Evolutionary conservation across 1,139 yeast genomes (phyloP), one percentile per base, ranked within the genome.

Genomic region (Diutina catenulata): DNA sequence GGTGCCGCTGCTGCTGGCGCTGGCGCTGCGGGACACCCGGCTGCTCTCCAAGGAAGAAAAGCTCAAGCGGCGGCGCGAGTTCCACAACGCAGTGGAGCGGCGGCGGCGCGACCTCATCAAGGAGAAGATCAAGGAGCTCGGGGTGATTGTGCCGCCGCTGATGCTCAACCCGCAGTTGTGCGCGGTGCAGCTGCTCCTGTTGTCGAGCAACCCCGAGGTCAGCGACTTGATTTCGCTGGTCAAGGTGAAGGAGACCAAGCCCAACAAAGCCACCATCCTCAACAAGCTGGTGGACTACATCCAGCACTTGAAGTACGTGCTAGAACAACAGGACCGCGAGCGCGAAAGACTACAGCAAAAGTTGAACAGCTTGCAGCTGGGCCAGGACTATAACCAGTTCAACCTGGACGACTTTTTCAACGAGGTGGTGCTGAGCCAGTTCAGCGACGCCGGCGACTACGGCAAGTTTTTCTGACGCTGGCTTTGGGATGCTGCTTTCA

Each of bases 11-110:
- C 39, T 2, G 38, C 7, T 28, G 19, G 10, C 25, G 1, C 11
- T 16, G 26, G 8, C 28, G 6, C 6, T 13, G 22, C 4, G 13
- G 7, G 37, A 38, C 37, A 38, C 45, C 39, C 74, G 65, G 53
- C 74, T 61, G 49, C 49, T 80, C 39, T 65, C 74, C n/a, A 76
- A 77, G 49, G 91, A 80, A 43, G 84, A 77, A 42, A 80, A 78
- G 49, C 52, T 79, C 41, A 70, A 71, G 45, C 68, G 91, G 49
- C 68, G 88, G 48, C 62, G 87, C 45, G 88, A 80, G 50, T 76
- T 80, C 47, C 93, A 81, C 51, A 81, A 81, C 51, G 91, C 87
- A 1, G 93, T 81, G 4, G 93, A 81, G 53, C 64, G 91, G 51
- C 68, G 88, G 52, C 67, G 93, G 53, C 65, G 93, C 47, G 93